Evolutionary conservation across 1,284 basidiomycete genomes (phyloP), one percentile per base, ranked within the genome.

Genomic region (Lentinula novae-zelandiae): DNA sequence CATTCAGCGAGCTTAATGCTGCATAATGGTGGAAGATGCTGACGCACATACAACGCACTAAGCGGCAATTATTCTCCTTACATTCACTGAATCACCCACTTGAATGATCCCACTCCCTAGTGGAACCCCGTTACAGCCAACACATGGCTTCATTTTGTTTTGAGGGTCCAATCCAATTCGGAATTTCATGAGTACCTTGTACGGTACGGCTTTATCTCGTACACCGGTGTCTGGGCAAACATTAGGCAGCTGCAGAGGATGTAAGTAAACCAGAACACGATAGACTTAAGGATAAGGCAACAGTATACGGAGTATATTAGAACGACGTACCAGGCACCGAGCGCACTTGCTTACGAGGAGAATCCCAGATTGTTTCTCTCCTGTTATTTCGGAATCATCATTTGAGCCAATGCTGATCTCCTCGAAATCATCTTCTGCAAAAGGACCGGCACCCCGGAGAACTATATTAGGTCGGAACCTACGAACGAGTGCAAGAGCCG

Each of bases 381-480:
- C 63, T 50, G 22, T 34, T 12, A 15, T 50, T 5, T 66, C 65
- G 8, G 34, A 20, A 10, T 61, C 59, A 20, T 70, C 65, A 64
- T 67, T 63, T 6, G 74, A 69, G 33, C 77, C 78, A 64, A 90
- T 78, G 15, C 71, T 66, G 46, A 91, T 79, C 67, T 84, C 82
- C 66, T 80, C 77, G 84, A 84, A 82, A 58, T 69, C 66, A 73
- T 82, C 80, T 67, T 82, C 80, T 50, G 74, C 75, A 66, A 80
- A 82, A 8, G 79, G 71, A 3, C 78, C 79, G 12, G 72, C 79
- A 20, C 89, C 89, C 60, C 75, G 74, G 65, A 90, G 68, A 5
- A 90, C 81, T 60, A 92, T 83, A 68, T 91, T 92, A 0, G 89
- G 89, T 53, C 89, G 75, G 74, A 90, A 91, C 66, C 87, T 89